Evolutionary conservation across 129 eudicot genomes (phyloP), one percentile per base, ranked within the genome.

Genomic region (Artemisia annua): DNA sequence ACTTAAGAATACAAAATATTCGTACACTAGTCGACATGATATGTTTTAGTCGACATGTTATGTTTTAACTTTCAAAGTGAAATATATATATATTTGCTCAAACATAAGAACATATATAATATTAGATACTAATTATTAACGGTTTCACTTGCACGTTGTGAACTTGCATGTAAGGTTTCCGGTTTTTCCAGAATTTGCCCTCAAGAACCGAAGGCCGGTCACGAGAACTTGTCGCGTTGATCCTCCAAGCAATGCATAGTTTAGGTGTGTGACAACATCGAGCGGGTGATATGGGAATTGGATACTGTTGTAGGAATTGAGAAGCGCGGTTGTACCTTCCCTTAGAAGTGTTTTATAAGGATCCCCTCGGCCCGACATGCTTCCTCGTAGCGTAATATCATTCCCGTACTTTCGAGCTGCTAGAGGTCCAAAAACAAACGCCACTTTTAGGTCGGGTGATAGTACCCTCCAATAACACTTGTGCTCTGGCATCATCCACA

Each of bases 331-430:
- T 66, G 91, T 85, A 8, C 75, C 83, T 78, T 95, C 99, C 72
- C 99, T 83, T 66, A 95, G 46, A 15, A 95, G 91, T 4, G 97
- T 95, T 62, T 70, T 86, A 60, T 90, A 91, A 28, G 99, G 88
- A 49, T 95, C 97, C 0, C 87, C 97, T 77, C 86, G 79, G 1
- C 97, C 96, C 16, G 13, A 13, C 87, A 94, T 68, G 52, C 91
- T 87, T 66, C 70, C 71, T 51, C 78, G 69, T 1, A 94, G 75
- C 0, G 94, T 90, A 65, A 91, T 46, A 81, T 91, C 91, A 4
- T 65, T 80, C 5, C 99, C 99, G 48, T 90, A 95, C 67, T 70
- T 78, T 11, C 74, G 55, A 1, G 79, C 95, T 0, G 97, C 99
- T 4, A 86, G 5, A 10, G 83, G 88, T 58, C 99, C 99, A 24